These are phyloP conservation scores for Diaporthe helianthi DNA, from an alignment of 2,329 filamentous ascomycete species.

Conservation along the genomic window DNA sequence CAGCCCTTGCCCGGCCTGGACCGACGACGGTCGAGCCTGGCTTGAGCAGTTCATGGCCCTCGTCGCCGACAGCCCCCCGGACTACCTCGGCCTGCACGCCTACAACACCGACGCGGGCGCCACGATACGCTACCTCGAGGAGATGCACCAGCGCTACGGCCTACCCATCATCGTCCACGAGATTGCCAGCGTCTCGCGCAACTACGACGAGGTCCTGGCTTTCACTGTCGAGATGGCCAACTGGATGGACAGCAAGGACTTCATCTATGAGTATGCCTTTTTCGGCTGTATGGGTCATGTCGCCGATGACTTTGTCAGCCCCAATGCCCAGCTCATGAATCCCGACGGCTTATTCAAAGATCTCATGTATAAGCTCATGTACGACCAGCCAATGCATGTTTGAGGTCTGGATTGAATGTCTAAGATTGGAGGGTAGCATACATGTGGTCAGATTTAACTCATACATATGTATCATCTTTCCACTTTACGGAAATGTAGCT, in stretches of 20 bases:
- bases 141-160: no score
- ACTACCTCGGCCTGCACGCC: neutral
- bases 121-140: neutral
- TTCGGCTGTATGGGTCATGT: no score
- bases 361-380: constrained; percentile 33
- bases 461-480: no score
- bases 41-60: neutral
- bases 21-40: neutral
- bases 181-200: no score
- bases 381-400: constrained; percentile 16
- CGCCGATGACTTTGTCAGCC: constrained; percentile 49
- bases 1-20: neutral
- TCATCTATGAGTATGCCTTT: no score
- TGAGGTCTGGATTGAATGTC: neutral
- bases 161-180: no score
- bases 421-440: no score
- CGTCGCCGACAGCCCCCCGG: neutral
- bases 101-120: neutral
- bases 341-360: constrained; percentile 48
- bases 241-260: no score
- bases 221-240: no score
- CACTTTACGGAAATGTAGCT: no score
- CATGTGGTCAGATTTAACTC: no score
- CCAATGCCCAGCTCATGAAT: constrained; percentile 54
- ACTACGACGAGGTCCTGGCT: no score